A percentile compares a stretch with the other conserved stretches of the same genome.
phyloP scores from a whole-genome alignment of 345 rosid genomes.

The Pistacia integerrima region DNA sequence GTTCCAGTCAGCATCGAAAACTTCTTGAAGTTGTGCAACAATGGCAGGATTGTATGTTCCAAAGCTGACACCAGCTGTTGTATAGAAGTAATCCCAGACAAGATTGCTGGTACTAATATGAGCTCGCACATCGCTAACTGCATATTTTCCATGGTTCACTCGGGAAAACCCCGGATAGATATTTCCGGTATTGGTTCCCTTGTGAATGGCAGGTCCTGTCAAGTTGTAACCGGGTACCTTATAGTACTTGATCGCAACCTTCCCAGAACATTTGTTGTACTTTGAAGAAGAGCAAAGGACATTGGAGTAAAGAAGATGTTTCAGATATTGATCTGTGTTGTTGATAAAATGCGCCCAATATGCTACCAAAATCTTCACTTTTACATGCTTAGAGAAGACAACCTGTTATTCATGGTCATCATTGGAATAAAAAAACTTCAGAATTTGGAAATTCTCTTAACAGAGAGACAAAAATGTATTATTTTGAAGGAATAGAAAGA shows the following conservation, averaged over 20 bases:
- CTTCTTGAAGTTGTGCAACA: slow-evolving; percentile 71
- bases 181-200: slow-evolving; percentile 58
- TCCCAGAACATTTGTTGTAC: slow-evolving; percentile 64
- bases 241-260: slow-evolving; percentile 77
- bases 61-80: slow-evolving; percentile 82
- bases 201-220: slow-evolving; percentile 65
- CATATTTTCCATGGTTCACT: slow-evolving; percentile 85
- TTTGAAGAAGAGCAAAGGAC: slow-evolving; percentile 69
- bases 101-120: slow-evolving; percentile 88
- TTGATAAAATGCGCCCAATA: slow-evolving; percentile 69
- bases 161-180: slow-evolving; percentile 65
- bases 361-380: slow-evolving; percentile 77
- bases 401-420: slow-evolving; percentile 39
- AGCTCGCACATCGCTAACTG: slow-evolving; percentile 65
- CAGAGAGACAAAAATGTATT: neutral
- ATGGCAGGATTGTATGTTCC: slow-evolving; percentile 62
- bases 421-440: neutral
- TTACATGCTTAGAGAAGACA: slow-evolving; percentile 79
- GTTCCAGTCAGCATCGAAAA: slow-evolving; percentile 85
- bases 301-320: slow-evolving; percentile 70
- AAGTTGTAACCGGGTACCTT: slow-evolving; percentile 73
- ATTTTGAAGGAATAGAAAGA: neutral
- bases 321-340: slow-evolving; percentile 66
- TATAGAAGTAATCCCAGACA: slow-evolving; percentile 83
- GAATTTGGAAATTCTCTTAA: neutral